Conservation (phyloP, 345 rosid genomes). For the Eucalyptus curtisii region DNA sequence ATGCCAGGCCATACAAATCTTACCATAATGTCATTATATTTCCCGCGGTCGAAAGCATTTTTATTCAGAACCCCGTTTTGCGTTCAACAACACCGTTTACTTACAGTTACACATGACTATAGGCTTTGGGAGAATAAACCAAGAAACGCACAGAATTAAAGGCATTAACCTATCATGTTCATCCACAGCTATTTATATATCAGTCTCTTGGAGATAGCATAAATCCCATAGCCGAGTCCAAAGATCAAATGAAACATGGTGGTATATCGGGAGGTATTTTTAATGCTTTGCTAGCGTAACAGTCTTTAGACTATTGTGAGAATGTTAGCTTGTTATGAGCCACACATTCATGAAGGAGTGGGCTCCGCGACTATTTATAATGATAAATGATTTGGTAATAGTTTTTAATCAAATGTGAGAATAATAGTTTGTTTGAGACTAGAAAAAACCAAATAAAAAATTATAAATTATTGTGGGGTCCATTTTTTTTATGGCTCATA, state of each 20-base stretch:
- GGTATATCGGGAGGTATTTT: too few species aligned
- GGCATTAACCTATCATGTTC: neutral
- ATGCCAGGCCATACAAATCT: neutral
- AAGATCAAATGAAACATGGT: neutral
- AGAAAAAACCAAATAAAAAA: too few species aligned
- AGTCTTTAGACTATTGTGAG: fast-evolving
- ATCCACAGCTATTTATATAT: neutral
- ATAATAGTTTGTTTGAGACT: fast-evolving
- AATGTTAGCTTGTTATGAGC: too few species aligned
- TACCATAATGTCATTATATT: neutral
- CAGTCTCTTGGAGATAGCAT: neutral
- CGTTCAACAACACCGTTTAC: neutral
- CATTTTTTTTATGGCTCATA: too few species aligned
- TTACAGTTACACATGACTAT: too few species aligned
- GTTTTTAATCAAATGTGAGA: too few species aligned
- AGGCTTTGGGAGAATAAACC: too few species aligned
- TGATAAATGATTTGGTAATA: too few species aligned
- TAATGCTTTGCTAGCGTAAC: fast-evolving
- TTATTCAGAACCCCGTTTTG: neutral
- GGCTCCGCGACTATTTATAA: fast-evolving
- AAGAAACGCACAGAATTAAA: too few species aligned
- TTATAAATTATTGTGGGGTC: too few species aligned
- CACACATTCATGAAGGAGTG: fast-evolving
- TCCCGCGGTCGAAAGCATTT: neutral
- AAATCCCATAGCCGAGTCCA: neutral